Percentiles rank a stretch among this genome's conserved stretches.
These are phyloP conservation scores for Rhinocladiella mackenziei DNA, from an alignment of 2,329 filamentous ascomycete genomes.

Conservation along the genomic window DNA sequence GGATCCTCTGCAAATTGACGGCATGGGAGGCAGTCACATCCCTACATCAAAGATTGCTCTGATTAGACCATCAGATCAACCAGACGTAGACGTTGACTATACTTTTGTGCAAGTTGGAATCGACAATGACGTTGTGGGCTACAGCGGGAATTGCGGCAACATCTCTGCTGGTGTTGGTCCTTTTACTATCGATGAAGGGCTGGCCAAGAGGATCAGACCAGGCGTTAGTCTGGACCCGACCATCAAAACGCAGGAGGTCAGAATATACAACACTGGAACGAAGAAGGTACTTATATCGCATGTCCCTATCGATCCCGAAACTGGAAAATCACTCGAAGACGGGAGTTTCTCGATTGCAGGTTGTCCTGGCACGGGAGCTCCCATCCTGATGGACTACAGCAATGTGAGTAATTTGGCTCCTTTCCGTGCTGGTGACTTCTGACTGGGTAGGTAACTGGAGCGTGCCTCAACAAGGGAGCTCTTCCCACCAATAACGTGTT, in stretches of 20 bases:
- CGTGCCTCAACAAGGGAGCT: conserved; percentile 11
- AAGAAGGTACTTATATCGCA: conserved; percentile 19
- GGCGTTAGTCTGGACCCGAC: conserved; percentile 12
- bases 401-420: conserved; percentile 8
- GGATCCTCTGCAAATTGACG: conserved; percentile 63
- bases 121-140: conserved; percentile 39
- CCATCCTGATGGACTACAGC: conserved; percentile 24
- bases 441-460: conserved; percentile 14
- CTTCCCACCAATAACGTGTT: conserved; percentile 13
- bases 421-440: background rate
- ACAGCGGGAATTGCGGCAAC: conserved; percentile 21
- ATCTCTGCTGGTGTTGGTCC: conserved; percentile 23
- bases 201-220: conserved; percentile 8
- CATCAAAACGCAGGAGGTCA: conserved; percentile 16
- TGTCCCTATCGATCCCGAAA: conserved; percentile 20
- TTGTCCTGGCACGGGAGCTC: conserved; percentile 16
- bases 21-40: conserved; percentile 64
- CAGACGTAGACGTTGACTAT: conserved; percentile 60
- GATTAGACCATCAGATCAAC: conserved; percentile 50
- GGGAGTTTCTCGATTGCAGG: conserved; percentile 19
- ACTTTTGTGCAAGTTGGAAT: conserved; percentile 68
- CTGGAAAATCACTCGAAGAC: conserved; percentile 3
- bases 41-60: conserved; percentile 68
- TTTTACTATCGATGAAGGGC: conserved; percentile 24
- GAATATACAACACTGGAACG: conserved; percentile 23